phyloP scores from a whole-genome alignment of 2,329 filamentous ascomycete genomes.

The Aspergillus hiratsukae region DNA sequence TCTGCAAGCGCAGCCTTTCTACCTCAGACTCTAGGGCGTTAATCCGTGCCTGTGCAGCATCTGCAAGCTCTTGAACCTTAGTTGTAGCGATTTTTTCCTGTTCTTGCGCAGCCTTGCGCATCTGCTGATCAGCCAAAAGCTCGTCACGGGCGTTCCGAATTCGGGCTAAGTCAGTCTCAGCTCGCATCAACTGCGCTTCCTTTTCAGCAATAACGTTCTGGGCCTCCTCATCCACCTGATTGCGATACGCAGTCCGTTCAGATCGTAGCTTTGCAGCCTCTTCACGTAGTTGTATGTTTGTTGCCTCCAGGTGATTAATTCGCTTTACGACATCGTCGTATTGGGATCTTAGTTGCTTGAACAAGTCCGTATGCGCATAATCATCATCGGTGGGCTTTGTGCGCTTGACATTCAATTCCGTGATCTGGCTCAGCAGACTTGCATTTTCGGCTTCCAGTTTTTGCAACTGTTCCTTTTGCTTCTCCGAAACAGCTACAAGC shows the following conservation, averaged over 20 bases:
- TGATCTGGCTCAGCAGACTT: conserved; percentile 70
- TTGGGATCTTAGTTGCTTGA: conserved; percentile 84
- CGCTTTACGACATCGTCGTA: conserved; percentile 90
- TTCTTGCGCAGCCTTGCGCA: conserved; percentile 74
- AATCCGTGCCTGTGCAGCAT: conserved; percentile 76
- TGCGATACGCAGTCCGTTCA: conserved; percentile 77
- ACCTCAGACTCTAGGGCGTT: conserved; percentile 76
- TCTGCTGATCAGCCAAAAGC: conserved; percentile 71
- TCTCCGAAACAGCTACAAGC: conserved; percentile 67
- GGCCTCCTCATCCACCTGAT: conserved; percentile 75
- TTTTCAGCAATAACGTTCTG: conserved; percentile 69
- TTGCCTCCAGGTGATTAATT: conserved; percentile 85
- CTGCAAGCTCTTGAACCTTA: conserved; percentile 74
- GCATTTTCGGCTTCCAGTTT: conserved; percentile 73
- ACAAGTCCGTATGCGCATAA: conserved; percentile 85
- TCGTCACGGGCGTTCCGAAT: conserved; percentile 84
- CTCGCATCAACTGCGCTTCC: conserved; percentile 73
- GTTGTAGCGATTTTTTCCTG: conserved; percentile 65
- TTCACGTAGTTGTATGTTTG: conserved; percentile 77
- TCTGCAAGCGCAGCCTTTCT: conserved; percentile 59
- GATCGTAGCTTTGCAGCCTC: conserved; percentile 80
- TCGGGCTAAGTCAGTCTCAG: conserved; percentile 79
- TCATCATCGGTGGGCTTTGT: conserved; percentile 83
- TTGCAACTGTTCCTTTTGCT: conserved; percentile 85
- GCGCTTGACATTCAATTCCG: conserved; percentile 62